Base-by-base conservation (phyloP, 768 basidiomycete species). In the Lentinula lateritia region DNA sequence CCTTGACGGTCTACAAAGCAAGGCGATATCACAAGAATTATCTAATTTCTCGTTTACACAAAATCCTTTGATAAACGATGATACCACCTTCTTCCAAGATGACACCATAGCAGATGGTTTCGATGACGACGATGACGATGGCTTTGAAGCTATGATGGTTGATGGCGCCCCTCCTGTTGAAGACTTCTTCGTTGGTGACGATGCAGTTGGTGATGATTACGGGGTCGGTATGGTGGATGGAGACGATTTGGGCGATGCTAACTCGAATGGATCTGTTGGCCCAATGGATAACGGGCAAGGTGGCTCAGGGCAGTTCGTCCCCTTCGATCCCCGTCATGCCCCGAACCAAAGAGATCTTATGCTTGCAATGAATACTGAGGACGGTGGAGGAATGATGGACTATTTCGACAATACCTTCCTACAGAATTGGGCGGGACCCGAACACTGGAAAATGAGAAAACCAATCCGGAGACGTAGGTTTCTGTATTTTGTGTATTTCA, bases 341-440 rank as follows among this genome's bases (percentile, higher is more conserved):
- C 88, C 89, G 6, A 88, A 85, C 64, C 86, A 92, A 61, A 81
- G 89, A 5, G 92, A 94, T 64, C 77, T 96, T 34, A 83, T 95
- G 54, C 83, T 98, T 81, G 92, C 92, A 0, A 91, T 97, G 87
- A 85, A 84, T 3, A 85, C 86, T 54, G 82, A 76, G 2, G 77
- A 82, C 64, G 78, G 72, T 6, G 81, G 76, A 3, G 85, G 81
- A 2, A 83, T 80, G 61, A 85, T 90, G 61, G 94, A 95, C 67
- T 97, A 96, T 72, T 97, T 98, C 70, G 95, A 98, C 72, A 83
- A 87, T 67, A 85, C 79, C 63, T 82, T 91, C 68, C 78, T 88
- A 67, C 96, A 92, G 80, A 96, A 96, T 66, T 99, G 97, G 97
- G 97, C 97, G 3, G 97, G 97, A 0, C 95, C 95, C 7, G 93